A percentile compares a stretch with the other conserved stretches of the same genome.
These are phyloP conservation scores for Flaveria bidentis DNA, from an alignment of 129 eudicot genomes.

Conservation along the genomic window DNA sequence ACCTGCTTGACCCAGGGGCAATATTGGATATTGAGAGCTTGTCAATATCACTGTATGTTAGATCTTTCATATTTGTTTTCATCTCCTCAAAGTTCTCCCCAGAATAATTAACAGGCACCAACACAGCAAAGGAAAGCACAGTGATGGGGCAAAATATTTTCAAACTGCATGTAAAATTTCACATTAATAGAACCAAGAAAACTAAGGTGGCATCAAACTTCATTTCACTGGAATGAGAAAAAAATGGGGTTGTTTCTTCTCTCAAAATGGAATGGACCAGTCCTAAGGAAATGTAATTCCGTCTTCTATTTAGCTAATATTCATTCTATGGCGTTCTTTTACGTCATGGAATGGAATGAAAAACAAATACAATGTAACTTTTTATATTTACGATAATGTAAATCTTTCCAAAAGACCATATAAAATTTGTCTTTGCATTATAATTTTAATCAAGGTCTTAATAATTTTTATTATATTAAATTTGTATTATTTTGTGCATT, in stretches of 20 bases:
- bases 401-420: too few species aligned
- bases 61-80: conserved; percentile 43
- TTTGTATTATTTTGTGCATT: not conserved
- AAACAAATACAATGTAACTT: not conserved
- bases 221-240: not conserved
- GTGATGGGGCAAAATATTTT: conserved; percentile 90
- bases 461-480: not conserved
- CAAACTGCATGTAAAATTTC: conserved; percentile 57
- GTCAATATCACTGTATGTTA: conserved; percentile 78
- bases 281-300: not conserved
- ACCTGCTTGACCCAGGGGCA: conserved; percentile 79
- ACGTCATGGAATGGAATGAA: not conserved
- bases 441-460: not conserved
- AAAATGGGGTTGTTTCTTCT: not conserved
- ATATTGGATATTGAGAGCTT: conserved; percentile 91
- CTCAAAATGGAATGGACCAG: not conserved
- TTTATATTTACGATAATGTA: not conserved
- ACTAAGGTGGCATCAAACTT: not conserved
- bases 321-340: not conserved
- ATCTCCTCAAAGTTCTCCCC: conserved; percentile 52
- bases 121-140: conserved; percentile 70
- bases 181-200: conserved; percentile 17
- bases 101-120: conserved; percentile 91
- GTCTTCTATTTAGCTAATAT: not conserved
- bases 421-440: not conserved